These are phyloP conservation scores for Salix suchowensis DNA, from an alignment of 345 rosid genomes.

Conservation along the genomic window DNA sequence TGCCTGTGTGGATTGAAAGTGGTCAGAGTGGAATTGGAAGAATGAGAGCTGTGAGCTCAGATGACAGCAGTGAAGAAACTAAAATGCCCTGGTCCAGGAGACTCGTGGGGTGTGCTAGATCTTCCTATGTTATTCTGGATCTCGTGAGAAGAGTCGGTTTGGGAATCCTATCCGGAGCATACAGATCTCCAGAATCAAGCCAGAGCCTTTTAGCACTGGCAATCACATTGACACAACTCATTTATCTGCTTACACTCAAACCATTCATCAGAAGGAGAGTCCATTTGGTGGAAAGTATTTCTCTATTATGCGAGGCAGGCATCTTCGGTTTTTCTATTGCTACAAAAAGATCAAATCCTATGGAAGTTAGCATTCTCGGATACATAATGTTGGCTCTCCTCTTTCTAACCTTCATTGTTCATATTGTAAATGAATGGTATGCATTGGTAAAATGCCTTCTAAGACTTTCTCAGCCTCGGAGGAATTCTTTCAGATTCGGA, in stretches of 20 bases:
- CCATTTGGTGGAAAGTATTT: constrained; percentile 39
- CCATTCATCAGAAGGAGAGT: constrained; percentile 42
- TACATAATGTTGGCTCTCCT: constrained; percentile 40
- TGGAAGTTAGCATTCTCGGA: constrained; percentile 23
- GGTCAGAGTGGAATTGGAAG: constrained; percentile 44
- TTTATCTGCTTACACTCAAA: constrained; percentile 30
- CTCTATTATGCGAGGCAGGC: constrained; percentile 39
- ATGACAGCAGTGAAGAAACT: constrained; percentile 42
- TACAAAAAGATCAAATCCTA: constrained; percentile 16
- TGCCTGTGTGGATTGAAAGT: constrained; percentile 36
- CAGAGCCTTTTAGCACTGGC: constrained; percentile 35
- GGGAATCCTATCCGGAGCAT: constrained; percentile 40
- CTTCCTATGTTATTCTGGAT: constrained; percentile 43
- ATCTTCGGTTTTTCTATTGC: constrained; percentile 32
- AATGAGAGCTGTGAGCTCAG: constrained; percentile 45
- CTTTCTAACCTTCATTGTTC: constrained; percentile 36
- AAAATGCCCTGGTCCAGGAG: constrained; percentile 17
- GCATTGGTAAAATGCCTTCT: constrained; percentile 31
- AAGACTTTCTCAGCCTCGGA: constrained; percentile 30
- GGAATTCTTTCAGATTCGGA: constrained; percentile 33
- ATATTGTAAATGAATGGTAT: constrained; percentile 44
- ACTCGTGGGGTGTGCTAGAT: constrained; percentile 43
- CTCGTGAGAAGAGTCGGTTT: constrained; percentile 39
- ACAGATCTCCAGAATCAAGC: constrained; percentile 23
- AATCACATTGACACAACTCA: constrained; percentile 38